phyloP scores from a whole-genome alignment of 768 basidiomycete species.

The Melanogaster broomeanus region DNA sequence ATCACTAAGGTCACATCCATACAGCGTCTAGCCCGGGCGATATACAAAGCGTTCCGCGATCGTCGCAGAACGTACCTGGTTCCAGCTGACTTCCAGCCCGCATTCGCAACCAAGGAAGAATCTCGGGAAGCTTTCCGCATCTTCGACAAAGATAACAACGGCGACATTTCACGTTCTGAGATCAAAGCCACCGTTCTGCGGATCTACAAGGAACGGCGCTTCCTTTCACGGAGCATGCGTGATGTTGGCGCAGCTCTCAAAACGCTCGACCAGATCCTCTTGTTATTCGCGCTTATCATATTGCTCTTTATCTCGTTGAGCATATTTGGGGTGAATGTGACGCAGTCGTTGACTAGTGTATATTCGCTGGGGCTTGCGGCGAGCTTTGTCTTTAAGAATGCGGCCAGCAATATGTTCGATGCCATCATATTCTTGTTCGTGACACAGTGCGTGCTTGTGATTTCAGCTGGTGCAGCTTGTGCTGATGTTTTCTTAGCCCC shows the following conservation, averaged over 20 bases:
- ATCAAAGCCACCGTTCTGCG: slow-evolving; percentile 68
- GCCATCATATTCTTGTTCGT: slow-evolving; percentile 83
- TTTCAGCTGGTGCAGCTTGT: not conserved
- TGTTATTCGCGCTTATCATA: slow-evolving; percentile 62
- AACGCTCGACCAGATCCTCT: slow-evolving; percentile 63
- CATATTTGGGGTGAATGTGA: slow-evolving; percentile 68
- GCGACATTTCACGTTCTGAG: slow-evolving; percentile 75
- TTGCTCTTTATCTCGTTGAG: slow-evolving; percentile 75
- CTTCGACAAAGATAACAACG: slow-evolving; percentile 76
- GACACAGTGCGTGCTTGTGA: slow-evolving; percentile 62
- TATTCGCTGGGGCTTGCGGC: slow-evolving; percentile 73
- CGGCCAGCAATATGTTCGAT: slow-evolving; percentile 74
- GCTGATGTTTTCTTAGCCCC: slow-evolving; percentile 44
- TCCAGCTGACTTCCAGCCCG: slow-evolving; percentile 70
- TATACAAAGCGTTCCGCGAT: slow-evolving; percentile 61
- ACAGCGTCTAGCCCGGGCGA: slow-evolving; percentile 68
- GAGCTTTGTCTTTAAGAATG: slow-evolving; percentile 79
- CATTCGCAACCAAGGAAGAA: slow-evolving; percentile 55
- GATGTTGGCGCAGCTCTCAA: slow-evolving; percentile 69
- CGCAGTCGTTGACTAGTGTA: slow-evolving; percentile 66
- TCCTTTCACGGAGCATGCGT: slow-evolving; percentile 73
- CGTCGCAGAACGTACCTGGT: slow-evolving; percentile 59
- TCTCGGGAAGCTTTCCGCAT: slow-evolving; percentile 72
- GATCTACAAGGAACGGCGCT: slow-evolving; percentile 78
- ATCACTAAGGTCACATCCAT: not conserved